Evolutionary conservation across 2,329 filamentous ascomycete species (phyloP), one percentile per base, ranked within the genome.

Genomic region (Alternaria dauci): DNA sequence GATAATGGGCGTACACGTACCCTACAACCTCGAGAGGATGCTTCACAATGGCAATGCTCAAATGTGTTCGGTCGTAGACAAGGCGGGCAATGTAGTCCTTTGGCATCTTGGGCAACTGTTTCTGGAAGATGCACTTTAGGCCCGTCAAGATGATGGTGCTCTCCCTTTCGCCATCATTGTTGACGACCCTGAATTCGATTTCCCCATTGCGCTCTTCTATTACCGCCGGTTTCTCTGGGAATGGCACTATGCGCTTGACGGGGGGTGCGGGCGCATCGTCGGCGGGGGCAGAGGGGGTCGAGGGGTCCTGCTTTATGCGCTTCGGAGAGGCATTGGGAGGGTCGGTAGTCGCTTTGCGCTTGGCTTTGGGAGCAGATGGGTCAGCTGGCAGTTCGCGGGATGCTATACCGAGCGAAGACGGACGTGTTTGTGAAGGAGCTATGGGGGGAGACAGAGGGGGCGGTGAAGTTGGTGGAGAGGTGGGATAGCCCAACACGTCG

Each of bases 11-110:
- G 25, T n/a, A 77, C 81, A 54, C 20, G 20, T 80, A 86, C 80
- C 86, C 87, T 36, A 97, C 91, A n/a, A 97, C 93, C 74, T 97
- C 93, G 51, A 97, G 84, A 0, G 95, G 94, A 72, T 96, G 94
- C 83, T 98, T 98, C 71, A 98, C 92, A 73, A 99, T 98, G 23
- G 95, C 95, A 71, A 99, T 97, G 39, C 93, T 97, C 62, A 98
- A 79, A 82, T 99, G 95, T 6, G 94, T 97, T 53, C 95, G 90
- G 79, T 99, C 95, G 81, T 99, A 99, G 59, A 99, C 95, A 8
- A 99, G 88, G 39, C 95, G 91, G 4, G 95, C 95, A 71, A 99
- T 98, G 78, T 99, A 99, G 76, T 98, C 95, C 79, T 98, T 97
- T 14, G 95, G 95, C 95, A 99, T 99, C 80, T 98, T 98, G 0